A percentile compares a stretch with the other conserved stretches of the same genome.
phyloP scores from a whole-genome alignment of 345 rosid genomes.

The Hibiscus syriacus region DNA sequence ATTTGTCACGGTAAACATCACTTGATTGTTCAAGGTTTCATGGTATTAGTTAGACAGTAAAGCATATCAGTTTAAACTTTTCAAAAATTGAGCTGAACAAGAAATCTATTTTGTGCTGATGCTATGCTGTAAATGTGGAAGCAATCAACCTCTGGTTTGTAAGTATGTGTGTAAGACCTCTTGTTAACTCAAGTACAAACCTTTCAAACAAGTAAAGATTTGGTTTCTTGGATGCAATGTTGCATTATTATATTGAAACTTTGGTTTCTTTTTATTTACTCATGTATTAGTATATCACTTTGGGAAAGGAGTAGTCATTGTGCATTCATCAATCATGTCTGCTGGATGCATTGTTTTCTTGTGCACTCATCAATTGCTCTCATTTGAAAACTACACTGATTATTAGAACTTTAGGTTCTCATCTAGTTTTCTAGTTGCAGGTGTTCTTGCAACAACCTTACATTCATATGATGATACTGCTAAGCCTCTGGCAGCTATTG shows the following conservation, averaged over 20 bases:
- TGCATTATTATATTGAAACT: too few species aligned
- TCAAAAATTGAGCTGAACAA: neutral
- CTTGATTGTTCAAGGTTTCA: neutral
- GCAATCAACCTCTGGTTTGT: neutral
- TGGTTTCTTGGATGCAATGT: too few species aligned
- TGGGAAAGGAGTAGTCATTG: neutral
- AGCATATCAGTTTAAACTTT: neutral
- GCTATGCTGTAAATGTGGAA: neutral
- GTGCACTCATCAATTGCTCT: neutral
- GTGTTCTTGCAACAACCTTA: neutral
- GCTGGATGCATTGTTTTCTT: neutral
- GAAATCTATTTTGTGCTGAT: neutral
- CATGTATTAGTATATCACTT: neutral
- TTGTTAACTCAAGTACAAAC: neutral
- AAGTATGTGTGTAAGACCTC: neutral
- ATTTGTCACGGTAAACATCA: neutral
- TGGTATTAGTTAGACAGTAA: neutral
- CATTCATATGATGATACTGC: neutral
- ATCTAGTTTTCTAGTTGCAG: neutral
- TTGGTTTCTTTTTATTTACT: neutral
- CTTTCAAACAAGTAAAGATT: neutral
- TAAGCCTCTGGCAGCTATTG: neutral
- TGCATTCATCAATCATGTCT: neutral
- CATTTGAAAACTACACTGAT: neutral
- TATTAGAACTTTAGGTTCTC: neutral